phyloP scores from a whole-genome alignment of 768 basidiomycete species.

The Kwoniella dejecticola region DNA sequence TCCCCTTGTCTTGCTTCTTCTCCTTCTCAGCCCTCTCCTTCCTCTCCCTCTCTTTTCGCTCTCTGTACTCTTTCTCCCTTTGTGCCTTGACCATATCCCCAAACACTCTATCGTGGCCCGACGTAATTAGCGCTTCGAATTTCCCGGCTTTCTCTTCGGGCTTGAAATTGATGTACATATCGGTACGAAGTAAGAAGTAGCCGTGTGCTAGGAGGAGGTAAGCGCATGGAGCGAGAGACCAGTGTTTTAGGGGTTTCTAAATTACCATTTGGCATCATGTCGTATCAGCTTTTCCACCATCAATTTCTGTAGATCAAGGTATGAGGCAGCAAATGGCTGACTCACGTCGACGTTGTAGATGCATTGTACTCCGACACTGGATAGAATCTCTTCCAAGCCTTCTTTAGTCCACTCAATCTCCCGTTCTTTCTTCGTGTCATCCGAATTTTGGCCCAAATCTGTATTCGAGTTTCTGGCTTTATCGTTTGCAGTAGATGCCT shows the following conservation, averaged over 20 bases:
- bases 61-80: conserved; percentile 43
- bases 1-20: conserved; percentile 9
- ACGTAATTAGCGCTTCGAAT: conserved; percentile 40
- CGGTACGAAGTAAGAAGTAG: conserved; percentile 40
- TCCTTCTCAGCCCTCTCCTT: conserved; percentile 28
- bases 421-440: neutral
- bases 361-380: conserved; percentile 45
- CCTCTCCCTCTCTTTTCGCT: conserved; percentile 39
- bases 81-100: conserved; percentile 45
- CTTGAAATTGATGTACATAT: conserved; percentile 34
- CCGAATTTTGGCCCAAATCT: no score
- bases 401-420: conserved; percentile 26
- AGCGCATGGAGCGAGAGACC: conserved; percentile 14
- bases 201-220: conserved; percentile 36
- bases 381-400: conserved; percentile 32
- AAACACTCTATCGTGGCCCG: conserved; percentile 41
- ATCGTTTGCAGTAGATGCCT: neutral
- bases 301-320: neutral
- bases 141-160: conserved; percentile 31
- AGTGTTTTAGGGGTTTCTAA: conserved; percentile 37
- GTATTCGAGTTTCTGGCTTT: no score
- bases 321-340: neutral
- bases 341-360: conserved; percentile 42
- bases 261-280: no score
- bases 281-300: no score